Evolutionary conservation across 139 green algal genomes (phyloP), one percentile per base, ranked within the genome.

Genomic region (Chlamydomonas sp.): DNA sequence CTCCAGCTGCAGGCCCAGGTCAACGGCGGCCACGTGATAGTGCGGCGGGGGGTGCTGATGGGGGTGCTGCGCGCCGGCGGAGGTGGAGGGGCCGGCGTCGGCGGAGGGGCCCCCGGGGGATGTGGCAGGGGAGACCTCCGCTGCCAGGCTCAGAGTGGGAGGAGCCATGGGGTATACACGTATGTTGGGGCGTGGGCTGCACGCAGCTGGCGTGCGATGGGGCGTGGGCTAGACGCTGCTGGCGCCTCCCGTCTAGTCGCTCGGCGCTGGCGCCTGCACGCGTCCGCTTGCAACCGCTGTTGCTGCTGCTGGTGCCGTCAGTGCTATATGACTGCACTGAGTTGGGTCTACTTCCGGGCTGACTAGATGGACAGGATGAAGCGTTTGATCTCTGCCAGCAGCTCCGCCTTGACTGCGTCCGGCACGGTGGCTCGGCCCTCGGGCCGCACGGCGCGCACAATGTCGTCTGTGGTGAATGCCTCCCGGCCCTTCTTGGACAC

Each of bases 331-430:
- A 76, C 0, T 14, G 71, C 14, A 14, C 71, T 20, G 71, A 5
- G 8, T 14, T 17, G 71, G 71, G 49, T 9, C 69, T 76, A 57
- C 69, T 17, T 76, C 15, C n/a, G 18, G 57, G 8, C 31, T 10
- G 12, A 31, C 89, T 61, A 93, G 18, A 92, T 74, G 62, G 63
- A 69, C 7, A 91, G 77, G 31, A 95, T 94, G 88, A 93, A 94
- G 16, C 89, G 92, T 61, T 94, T 94, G 80, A 95, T 94, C 49
- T 93, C 80, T 2, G 86, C 84, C 20, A 96, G 91, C 17, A 96
- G 94, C 90, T 96, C 92, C 7, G 94, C 92, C 82, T 96, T 96
- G 66, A 96, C 82, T 74, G 72, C 87, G 90, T 96, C 94, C 2
- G 94, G 94, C 63, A 96, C 94, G 57, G 57, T 72, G 63, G 81